A percentile compares a stretch with the other conserved stretches of the same genome.
These are phyloP conservation scores for Biscogniauxia mediterranea DNA, from an alignment of 2,329 filamentous ascomycete genomes.

Conservation along the genomic window DNA sequence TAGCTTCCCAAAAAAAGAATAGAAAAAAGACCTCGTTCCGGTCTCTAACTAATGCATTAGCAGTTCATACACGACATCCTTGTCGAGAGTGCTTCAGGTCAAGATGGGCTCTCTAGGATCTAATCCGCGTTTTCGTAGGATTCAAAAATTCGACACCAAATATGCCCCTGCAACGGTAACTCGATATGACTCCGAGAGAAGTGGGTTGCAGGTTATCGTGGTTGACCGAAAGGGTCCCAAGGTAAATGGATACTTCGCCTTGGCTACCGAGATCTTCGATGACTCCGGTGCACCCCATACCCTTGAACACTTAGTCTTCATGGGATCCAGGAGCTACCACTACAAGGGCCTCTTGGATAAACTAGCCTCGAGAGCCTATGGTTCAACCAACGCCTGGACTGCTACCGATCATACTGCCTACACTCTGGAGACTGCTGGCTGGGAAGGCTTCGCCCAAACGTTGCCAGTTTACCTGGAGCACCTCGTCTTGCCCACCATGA, in stretches of 20 bases:
- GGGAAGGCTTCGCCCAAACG: slow-evolving; percentile 95
- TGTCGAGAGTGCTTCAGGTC: slow-evolving; percentile 23
- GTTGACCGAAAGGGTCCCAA: slow-evolving; percentile 94
- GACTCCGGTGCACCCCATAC: slow-evolving; percentile 91
- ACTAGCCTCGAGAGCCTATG: slow-evolving; percentile 89
- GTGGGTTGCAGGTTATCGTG: slow-evolving; percentile 91
- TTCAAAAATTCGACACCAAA: slow-evolving; percentile 84
- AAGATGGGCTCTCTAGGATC: slow-evolving; percentile 55
- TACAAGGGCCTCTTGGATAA: slow-evolving; percentile 97
- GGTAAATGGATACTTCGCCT: slow-evolving; percentile 87
- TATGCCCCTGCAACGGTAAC: slow-evolving; percentile 87
- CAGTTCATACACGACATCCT: slow-evolving; percentile 15
- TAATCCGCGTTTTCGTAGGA: slow-evolving; percentile 69
- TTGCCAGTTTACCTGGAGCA: slow-evolving; percentile 95
- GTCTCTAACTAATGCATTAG: slow-evolving; percentile 14
- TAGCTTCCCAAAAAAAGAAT: no score
- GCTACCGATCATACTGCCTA: slow-evolving; percentile 96
- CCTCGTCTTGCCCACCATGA: slow-evolving; percentile 85
- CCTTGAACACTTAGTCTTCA: slow-evolving; percentile 79
- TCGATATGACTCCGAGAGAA: slow-evolving; percentile 93
- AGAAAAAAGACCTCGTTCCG: background rate
- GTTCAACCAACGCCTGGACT: slow-evolving; percentile 94
- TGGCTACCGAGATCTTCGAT: slow-evolving; percentile 96
- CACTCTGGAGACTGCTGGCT: slow-evolving; percentile 90
- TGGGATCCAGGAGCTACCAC: slow-evolving; percentile 88